Percentiles rank a stretch among this genome's conserved stretches.
These are phyloP conservation scores for Dryas octopetala DNA, from an alignment of 306 rosid species.

Conservation along the genomic window DNA sequence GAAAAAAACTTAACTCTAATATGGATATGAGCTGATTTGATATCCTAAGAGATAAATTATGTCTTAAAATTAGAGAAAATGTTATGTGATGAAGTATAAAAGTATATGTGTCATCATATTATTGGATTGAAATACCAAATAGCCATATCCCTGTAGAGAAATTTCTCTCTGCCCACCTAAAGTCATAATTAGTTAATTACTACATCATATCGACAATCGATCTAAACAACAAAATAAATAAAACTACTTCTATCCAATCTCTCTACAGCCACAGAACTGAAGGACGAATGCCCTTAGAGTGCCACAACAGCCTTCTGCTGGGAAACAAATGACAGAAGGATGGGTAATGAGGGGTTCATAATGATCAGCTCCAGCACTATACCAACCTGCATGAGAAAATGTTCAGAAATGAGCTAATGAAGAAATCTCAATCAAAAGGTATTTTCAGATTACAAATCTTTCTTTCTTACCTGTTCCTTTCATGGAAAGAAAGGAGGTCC, in stretches of 20 bases:
- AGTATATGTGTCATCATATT: too few relatives aligned
- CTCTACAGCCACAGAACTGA: constrained; percentile 76
- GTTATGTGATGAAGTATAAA: too few relatives aligned
- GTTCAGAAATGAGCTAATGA: constrained; percentile 6
- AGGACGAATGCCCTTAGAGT: constrained; percentile 56
- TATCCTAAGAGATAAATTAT: too few relatives aligned
- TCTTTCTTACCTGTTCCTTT: constrained; percentile 82
- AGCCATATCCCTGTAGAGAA: too few relatives aligned
- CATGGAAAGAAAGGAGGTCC: constrained; percentile 90
- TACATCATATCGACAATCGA: too few relatives aligned
- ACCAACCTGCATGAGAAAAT: constrained; percentile 71
- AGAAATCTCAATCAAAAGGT: not conserved
- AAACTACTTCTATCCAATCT: constrained; percentile 47
- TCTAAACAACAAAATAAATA: constrained; percentile 22
- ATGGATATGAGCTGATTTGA: too few relatives aligned
- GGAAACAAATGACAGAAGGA: constrained; percentile 57
- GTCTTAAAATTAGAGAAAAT: too few relatives aligned
- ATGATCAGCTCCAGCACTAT: constrained; percentile 99
- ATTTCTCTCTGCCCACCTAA: too few relatives aligned
- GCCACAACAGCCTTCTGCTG: constrained; percentile 90
- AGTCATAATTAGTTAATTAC: too few relatives aligned
- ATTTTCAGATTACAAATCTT: not conserved
- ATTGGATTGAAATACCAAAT: too few relatives aligned
- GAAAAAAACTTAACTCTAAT: too few relatives aligned
- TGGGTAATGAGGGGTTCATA: constrained; percentile 91